Base-by-base conservation (phyloP, 352 stramenopile genomes). In the Phytopythium kandeliae region DNA sequence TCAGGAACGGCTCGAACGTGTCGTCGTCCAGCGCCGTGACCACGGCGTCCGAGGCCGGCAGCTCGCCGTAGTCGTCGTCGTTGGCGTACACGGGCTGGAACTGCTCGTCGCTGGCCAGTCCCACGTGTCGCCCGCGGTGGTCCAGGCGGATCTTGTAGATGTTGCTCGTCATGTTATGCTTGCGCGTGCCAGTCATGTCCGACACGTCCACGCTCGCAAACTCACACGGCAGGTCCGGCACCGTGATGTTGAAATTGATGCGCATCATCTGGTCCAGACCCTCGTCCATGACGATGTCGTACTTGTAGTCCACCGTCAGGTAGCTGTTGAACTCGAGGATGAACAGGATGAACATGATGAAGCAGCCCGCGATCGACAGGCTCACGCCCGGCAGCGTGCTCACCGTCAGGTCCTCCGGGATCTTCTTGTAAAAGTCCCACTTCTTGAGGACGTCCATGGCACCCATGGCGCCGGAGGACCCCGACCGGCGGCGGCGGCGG, bases 191-290 rank as follows among this genome's bases (percentile, higher is more conserved):
- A 43, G 98, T 94, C 63, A 97, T 94, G 73, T 99, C 96, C 57
- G 92, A 97, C 8, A 99, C 92, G 69, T 99, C 96, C 7, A 99
- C 86, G 21, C 70, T 88, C 10, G 97, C 92, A 62, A 97, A 99
- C 70, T 99, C 95, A 69, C 96, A 99, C 22, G 96, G 93, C 19
- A 99, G 58, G 71, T 98, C 92, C 30, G 97, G 85, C 42, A 99
- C 80, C 30, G 95, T 98, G 63, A 99, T 97, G 75, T 99, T 99
- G 64, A 99, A 99, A 70, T 98, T 98, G 46, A 99, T 96, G 51
- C 92, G 86, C 65, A 95, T 83, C 38, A 70, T 92, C 64, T 89
- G 71, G 62, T 92, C 79, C 24, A 93, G 64, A 3, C 73, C 78
- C 51, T 93, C 74, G 69, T 96, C 86, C 78, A 95, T 92, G 38